Evolutionary conservation across 2,329 filamentous ascomycete genomes (phyloP), one percentile per base, ranked within the genome.

Genomic region (Botryosphaeria agaves): DNA sequence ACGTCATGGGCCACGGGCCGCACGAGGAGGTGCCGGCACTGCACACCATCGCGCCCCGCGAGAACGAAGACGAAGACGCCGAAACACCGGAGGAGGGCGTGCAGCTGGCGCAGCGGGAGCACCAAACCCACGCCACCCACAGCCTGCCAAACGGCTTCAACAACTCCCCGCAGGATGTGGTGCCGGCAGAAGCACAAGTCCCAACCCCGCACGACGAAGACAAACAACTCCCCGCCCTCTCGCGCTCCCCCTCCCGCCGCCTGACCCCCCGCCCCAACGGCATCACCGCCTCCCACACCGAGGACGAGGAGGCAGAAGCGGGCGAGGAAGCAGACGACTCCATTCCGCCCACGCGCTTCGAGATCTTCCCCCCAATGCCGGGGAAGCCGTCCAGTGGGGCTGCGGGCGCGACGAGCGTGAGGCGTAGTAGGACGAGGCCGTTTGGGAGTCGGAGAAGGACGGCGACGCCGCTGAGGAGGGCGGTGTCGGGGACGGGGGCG

Each of bases 1-100:
- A 93, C 49, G 75, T 95, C 25, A 95, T 94, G 84, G 87, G 89
- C 16, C 73, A 83, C 27, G 77, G 76, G 3, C 80, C 82, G 43
- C 87, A 89, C 43, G 83, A 92, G 46, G 69, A 84, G 29, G 80
- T 76, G 5, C 81, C 81, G 5, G 68, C 76, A 5, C 60, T 95
- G 33, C 85, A 82, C 39, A 79, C 87, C 1, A 81, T 95, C 32
- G 87, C 87, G 8, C 83, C 78, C 4, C 72, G 87, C 20, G 84
- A 91, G 36, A 84, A 83, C 14, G 72, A 77, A 23, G 59, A 62
- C 21, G 48, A 56, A 14, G 53, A 52, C 2, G 46, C 46, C 15
- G 46, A 48, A 7, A 45, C 46, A 20, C 51, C 56, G 17, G 54
- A 60, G 43, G 57, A 62, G 42, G 53, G 52, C 18, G 47, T 56